phyloP scores from a whole-genome alignment of 345 rosid genomes.

The Gossypium stocksii region DNA sequence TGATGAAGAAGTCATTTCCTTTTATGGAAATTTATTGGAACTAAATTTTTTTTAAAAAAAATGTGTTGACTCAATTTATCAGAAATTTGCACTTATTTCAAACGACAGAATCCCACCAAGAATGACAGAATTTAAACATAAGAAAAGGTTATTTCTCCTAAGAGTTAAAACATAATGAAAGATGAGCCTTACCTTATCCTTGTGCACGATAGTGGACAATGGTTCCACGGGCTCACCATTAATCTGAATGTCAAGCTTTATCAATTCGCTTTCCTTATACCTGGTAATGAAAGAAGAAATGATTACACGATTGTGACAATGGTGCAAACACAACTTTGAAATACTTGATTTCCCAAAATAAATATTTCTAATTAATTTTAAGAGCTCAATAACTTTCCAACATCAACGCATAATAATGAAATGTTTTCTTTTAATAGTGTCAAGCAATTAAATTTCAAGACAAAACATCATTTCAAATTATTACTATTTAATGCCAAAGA shows the following conservation, averaged over 20 bases:
- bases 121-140: not conserved
- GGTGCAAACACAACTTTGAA: not conserved
- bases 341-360: not conserved
- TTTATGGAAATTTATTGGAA: not conserved
- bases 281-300: constrained; percentile 38
- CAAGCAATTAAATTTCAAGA: not conserved
- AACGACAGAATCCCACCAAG: not conserved
- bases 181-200: constrained; percentile 60
- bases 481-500: not conserved
- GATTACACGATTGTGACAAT: not conserved
- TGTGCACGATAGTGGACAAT: constrained; percentile 86
- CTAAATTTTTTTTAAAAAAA: not conserved
- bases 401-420: not conserved
- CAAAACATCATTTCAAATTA: not conserved
- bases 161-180: not conserved
- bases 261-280: constrained; percentile 75
- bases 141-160: not conserved
- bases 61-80: not conserved
- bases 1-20: not conserved
- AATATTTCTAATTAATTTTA: not conserved
- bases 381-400: not conserved
- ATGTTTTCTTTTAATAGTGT: not conserved
- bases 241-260: constrained; percentile 86
- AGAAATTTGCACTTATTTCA: not conserved
- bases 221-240: constrained; percentile 89